These are phyloP conservation scores for Thamnidium elegans DNA, from an alignment of 192 early-diverging fungal species.

Conservation along the genomic window DNA sequence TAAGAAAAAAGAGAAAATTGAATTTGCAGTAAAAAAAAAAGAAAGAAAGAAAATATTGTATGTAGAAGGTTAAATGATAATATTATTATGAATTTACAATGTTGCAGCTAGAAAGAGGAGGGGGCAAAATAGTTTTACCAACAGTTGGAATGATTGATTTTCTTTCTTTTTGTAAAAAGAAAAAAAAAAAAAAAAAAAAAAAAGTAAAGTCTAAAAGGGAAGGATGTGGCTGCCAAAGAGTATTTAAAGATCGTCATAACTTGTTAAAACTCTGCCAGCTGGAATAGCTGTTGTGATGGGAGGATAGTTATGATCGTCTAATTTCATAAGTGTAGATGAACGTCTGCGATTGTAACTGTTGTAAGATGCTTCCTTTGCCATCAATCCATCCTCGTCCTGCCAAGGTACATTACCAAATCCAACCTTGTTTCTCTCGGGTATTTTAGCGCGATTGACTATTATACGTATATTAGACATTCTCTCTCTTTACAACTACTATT, in stretches of 20 bases:
- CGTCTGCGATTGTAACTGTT: background rate
- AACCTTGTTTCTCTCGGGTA: slow-evolving; percentile 50
- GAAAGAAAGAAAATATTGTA: no score
- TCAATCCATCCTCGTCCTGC: slow-evolving; percentile 43
- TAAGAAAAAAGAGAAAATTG: no score
- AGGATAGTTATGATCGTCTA: background rate
- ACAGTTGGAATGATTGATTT: no score
- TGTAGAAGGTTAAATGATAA: no score
- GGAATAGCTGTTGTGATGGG: background rate
- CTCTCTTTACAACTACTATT: background rate
- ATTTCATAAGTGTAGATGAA: background rate
- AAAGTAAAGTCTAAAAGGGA: no score
- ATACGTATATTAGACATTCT: background rate
- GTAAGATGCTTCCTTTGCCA: slow-evolving; percentile 21
- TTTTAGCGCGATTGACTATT: slow-evolving; percentile 50
- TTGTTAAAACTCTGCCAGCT: slow-evolving; percentile 19
- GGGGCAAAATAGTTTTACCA: no score
- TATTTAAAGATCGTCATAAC: slow-evolving; percentile 23
- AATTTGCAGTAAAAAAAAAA: no score
- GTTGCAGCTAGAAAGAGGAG: no score
- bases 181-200: no score
- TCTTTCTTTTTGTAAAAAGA: no score
- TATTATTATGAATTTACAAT: no score
- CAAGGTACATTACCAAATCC: slow-evolving; percentile 53
- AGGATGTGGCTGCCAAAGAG: no score